Base-by-base conservation (phyloP, 2,329 filamentous ascomycete species). In the Pezicula radicicola region DNA sequence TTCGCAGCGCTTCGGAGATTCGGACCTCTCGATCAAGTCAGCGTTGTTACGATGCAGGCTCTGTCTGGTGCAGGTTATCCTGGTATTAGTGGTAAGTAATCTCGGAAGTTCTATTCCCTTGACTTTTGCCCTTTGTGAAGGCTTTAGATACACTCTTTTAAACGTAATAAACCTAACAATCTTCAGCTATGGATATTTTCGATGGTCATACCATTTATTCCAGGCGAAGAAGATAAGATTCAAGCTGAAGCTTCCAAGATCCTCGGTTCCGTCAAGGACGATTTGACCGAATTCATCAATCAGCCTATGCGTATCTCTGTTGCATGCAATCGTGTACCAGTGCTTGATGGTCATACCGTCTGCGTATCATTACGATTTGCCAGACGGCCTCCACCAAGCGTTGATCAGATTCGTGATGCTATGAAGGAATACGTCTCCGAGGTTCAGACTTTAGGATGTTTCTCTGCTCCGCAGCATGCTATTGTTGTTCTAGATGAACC, bases 201-300 rank as follows among this genome's bases (percentile, higher is more conserved):
- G 94, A 97, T 75, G 97, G 88, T 97, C 2, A 90, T 99, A 42
- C 94, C 94, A 8, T 97, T 84, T 72, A 99, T 97, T 68, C 80
- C 81, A 1, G 92, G 92, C 53, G 94, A 97, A 73, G 94, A 97
- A 71, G 92, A 96, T 71, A 97, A 97, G 77, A 83, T 97, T 28
- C 90, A 96, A 76, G 89, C 88, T 3, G 94, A 97, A 72, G 92
- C 94, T 2, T 88, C 89, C 64, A 97, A 97, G 81, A 97, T 97
- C 63, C 80, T 97, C 3, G 93, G 94, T 48, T 70, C 70, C 33
- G 75, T 97, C 63, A 90, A 90, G 64, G 71, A 73, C 39, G 84
- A 88, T 16, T 77, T 81, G 16, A 91, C 88, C 6, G 87, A 84
- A 12, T 91, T 97, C 61, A 75, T 84, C 48, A 86, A 94, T 67